Conservation (phyloP, 2,329 filamentous ascomycete genomes). For the Nemania diffusa region DNA sequence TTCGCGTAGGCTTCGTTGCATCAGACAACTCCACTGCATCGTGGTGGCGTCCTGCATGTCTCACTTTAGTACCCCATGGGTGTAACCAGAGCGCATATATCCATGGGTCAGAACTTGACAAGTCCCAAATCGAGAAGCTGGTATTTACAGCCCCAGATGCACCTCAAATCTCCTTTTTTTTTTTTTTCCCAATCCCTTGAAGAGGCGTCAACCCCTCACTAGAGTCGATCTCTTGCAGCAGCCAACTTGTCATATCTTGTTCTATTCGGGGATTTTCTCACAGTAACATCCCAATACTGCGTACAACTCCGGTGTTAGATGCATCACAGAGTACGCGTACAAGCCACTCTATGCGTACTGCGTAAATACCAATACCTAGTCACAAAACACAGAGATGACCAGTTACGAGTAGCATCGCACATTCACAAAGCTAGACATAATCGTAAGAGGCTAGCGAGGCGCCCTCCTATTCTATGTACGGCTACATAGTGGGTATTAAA, state of each 20-base stretch:
- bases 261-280: not conserved
- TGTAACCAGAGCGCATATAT: conserved; percentile 7
- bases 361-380: too few species aligned
- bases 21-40: conserved; percentile 46
- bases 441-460: not conserved
- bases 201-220: not conserved
- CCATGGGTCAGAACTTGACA: conserved; percentile 17
- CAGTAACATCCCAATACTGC: not conserved
- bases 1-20: conserved; percentile 41
- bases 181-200: not conserved
- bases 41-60: conserved; percentile 48
- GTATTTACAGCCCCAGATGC: not conserved
- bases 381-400: not conserved
- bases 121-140: conserved; percentile 9
- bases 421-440: not conserved
- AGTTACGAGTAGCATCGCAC: not conserved
- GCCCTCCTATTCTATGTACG: not conserved
- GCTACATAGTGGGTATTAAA: too few species aligned
- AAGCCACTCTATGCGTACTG: not conserved
- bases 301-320: not conserved
- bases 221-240: not conserved
- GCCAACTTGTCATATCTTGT: not conserved
- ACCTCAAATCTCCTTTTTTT: not conserved
- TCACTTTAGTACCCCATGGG: conserved; percentile 39
- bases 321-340: not conserved